phyloP scores from a whole-genome alignment of 805 yeast genomes.

The Torulaspora maleeae region DNA sequence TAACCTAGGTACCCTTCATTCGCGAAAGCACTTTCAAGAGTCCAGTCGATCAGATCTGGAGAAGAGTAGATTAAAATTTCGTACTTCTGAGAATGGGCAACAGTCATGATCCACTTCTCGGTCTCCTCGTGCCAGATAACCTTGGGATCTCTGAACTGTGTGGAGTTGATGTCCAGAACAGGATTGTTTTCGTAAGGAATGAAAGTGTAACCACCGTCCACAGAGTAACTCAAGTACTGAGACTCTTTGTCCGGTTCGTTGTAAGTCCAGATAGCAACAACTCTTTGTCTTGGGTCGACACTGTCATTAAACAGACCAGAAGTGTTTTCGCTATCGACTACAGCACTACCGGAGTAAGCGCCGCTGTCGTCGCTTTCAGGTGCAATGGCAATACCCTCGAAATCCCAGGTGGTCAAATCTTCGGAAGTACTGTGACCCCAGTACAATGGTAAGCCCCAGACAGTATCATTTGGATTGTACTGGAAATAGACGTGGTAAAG shows the following conservation, averaged over 20 bases:
- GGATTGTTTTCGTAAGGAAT: slow-evolving; percentile 32
- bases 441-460: slow-evolving; percentile 35
- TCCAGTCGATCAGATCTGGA: slow-evolving; percentile 29
- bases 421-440: slow-evolving; percentile 43
- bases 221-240: slow-evolving; percentile 36
- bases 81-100: slow-evolving; percentile 32
- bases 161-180: slow-evolving; percentile 31
- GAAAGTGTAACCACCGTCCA: slow-evolving; percentile 38
- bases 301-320: slow-evolving; percentile 34
- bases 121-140: slow-evolving; percentile 35
- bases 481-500: slow-evolving; percentile 40
- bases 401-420: slow-evolving; percentile 36
- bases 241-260: slow-evolving; percentile 27
- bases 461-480: slow-evolving; percentile 35
- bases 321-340: slow-evolving; percentile 38
- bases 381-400: slow-evolving; percentile 34
- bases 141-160: slow-evolving; percentile 38
- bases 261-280: slow-evolving; percentile 38
- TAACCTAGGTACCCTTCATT: slow-evolving; percentile 33
- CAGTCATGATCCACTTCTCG: slow-evolving; percentile 33
- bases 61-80: slow-evolving; percentile 32
- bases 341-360: slow-evolving; percentile 38
- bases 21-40: slow-evolving; percentile 27
- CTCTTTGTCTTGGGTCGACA: slow-evolving; percentile 31
- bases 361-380: slow-evolving; percentile 31